These are phyloP conservation scores for Cryptosporidium canis DNA, from an alignment of 169 alveolate species.

Conservation along the genomic window DNA sequence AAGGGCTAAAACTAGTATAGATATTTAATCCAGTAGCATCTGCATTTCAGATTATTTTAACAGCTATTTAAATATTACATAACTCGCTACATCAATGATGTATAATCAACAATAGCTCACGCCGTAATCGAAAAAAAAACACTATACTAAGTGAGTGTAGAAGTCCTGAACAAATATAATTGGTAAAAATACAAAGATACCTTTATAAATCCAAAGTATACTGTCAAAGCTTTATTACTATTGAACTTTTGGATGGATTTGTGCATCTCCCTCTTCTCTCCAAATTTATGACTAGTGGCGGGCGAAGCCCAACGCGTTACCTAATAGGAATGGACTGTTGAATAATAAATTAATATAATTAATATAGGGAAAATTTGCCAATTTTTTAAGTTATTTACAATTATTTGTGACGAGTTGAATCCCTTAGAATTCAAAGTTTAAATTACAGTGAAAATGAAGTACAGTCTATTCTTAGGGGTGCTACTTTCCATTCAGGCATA, in stretches of 20 bases:
- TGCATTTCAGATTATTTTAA: no score
- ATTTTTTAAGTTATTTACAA: background rate
- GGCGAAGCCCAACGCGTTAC: background rate
- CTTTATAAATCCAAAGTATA: no score
- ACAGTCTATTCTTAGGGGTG: background rate
- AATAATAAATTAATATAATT: background rate
- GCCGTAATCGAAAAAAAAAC: no score
- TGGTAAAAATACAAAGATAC: no score
- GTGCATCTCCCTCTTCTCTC: conserved; percentile 1
- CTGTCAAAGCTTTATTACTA: no score
- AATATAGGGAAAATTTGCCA: background rate
- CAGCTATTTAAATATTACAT: no score
- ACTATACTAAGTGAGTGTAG: no score
- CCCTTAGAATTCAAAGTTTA: background rate
- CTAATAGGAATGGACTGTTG: background rate
- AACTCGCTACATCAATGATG: no score
- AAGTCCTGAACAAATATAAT: no score
- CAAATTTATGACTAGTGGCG: background rate
- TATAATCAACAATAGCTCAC: no score
- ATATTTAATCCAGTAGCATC: no score
- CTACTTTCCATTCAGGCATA: background rate
- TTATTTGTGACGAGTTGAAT: background rate
- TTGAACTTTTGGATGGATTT: background rate
- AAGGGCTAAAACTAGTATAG: background rate
- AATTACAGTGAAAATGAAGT: background rate